Evolutionary conservation across 352 stramenopile genomes (phyloP).

Genomic region (Phytophthora meadii): DNA sequence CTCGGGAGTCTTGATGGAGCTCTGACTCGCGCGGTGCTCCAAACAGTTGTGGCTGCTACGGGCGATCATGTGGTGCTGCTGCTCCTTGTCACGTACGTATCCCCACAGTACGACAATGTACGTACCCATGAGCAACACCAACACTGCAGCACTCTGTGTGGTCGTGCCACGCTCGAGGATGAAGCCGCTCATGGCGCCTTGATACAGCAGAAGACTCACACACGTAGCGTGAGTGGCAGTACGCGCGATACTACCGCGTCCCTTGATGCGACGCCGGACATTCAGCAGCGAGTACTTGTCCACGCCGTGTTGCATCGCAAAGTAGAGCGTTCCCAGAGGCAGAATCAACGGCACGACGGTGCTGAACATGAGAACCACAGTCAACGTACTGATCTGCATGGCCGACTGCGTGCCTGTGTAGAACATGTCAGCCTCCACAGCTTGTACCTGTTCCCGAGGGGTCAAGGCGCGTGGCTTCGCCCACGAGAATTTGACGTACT

Average conservation of each 20-base stretch:
- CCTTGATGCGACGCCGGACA: conserved; percentile 86
- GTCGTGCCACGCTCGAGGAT: conserved; percentile 84
- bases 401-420: conserved; percentile 87
- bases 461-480: conserved; percentile 81
- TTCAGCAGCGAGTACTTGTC: conserved; percentile 88
- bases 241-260: conserved; percentile 80
- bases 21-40: conserved; percentile 34
- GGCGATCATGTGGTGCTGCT: conserved; percentile 56
- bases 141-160: conserved; percentile 70
- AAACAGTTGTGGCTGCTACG: conserved; percentile 49
- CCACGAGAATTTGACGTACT: conserved; percentile 85
- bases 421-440: conserved; percentile 80
- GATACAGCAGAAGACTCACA: conserved; percentile 83
- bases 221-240: conserved; percentile 84
- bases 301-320: conserved; percentile 83
- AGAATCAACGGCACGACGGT: conserved; percentile 88
- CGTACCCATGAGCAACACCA: conserved; percentile 83
- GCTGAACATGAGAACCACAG: conserved; percentile 85
- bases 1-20: conserved; percentile 17
- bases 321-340: conserved; percentile 83
- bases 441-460: conserved; percentile 68
- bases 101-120: conserved; percentile 84
- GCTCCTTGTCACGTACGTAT: conserved; percentile 89
- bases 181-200: conserved; percentile 84
- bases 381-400: conserved; percentile 86